A percentile compares a stretch with the other conserved stretches of the same genome.
Evolutionary conservation across 768 basidiomycete species (phyloP).

Genomic region (Lactifluus echinatus): DNA sequence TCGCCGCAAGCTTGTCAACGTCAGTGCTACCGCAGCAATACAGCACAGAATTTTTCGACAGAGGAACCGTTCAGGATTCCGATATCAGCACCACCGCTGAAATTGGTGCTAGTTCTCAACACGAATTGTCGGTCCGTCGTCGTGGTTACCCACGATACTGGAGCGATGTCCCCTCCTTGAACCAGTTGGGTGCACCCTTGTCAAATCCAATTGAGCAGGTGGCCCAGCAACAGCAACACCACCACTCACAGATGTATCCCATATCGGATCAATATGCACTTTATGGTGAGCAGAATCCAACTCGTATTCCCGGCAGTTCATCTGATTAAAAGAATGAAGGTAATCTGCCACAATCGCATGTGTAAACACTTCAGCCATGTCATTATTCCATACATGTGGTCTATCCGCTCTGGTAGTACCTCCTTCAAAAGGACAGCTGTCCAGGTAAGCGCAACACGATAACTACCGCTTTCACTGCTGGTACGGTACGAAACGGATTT

Average conservation of each 20-base stretch:
- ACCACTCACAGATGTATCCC: slow-evolving; percentile 12
- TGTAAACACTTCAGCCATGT: not conserved
- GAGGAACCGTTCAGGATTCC: slow-evolving; percentile 25
- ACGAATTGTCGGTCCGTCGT: slow-evolving; percentile 4
- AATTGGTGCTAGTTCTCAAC: slow-evolving; percentile 1
- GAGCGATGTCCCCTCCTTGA: slow-evolving; percentile 30
- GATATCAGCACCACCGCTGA: not conserved
- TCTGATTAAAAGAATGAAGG: slow-evolving; percentile 1
- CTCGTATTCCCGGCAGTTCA: not conserved
- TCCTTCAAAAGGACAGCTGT: slow-evolving; percentile 1
- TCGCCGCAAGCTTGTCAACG: slow-evolving; percentile 50
- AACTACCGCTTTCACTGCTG: not conserved
- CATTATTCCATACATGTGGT: not conserved
- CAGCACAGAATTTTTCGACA: slow-evolving; percentile 61
- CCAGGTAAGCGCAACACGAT: not conserved
- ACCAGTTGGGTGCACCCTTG: slow-evolving; percentile 28
- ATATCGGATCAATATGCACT: slow-evolving; percentile 17
- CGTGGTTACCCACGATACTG: slow-evolving; percentile 30
- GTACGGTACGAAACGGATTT: not conserved
- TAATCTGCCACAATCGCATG: slow-evolving; percentile 3
- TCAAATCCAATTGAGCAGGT: slow-evolving; percentile 14
- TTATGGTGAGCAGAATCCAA: slow-evolving; percentile 8
- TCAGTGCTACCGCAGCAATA: slow-evolving; percentile 69
- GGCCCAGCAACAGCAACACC: slow-evolving; percentile 6
- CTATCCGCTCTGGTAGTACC: not conserved